Base-by-base conservation (phyloP, 2,329 filamentous ascomycete species). In the Fusarium sp. region DNA sequence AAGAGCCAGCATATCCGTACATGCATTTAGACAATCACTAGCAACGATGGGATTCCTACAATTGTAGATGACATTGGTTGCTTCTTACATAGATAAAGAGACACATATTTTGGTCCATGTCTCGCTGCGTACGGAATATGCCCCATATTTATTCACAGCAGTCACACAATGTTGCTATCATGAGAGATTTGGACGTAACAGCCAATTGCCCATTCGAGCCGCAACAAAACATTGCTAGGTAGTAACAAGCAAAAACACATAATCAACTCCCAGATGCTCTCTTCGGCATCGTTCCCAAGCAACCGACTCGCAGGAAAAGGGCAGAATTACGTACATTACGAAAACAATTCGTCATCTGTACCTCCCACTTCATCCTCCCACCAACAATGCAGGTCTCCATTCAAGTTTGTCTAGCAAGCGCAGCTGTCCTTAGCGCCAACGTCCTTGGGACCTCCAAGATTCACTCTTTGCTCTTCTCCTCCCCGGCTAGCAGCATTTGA, bases 391-490 rank as follows among this genome's bases (percentile, higher is more conserved):
- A 38, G n/a, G 45, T 47, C 32, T 44, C 54, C 50, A 47, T 27
- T 38, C 25, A 30, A 30, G 34, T 47, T 63, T 32, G 45, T 60
- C 70, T 79, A 98, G 83, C 95, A 98, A 77, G 94, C 95, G 81
- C 95, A 98, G 46, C 92, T 91, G 77, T 97, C 94, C 85, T 97
- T 97, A 51, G 92, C 89, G n/a, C 89, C 90, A 72, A 88, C 88
- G 69, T 93, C 90, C 75, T 89, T 87, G 50, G 91, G 88, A 54
- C 91, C 92, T 52, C 90, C 91, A 75, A 98, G 83, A 80, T 96
- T 97, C 69, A 98, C 94, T 74, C 94, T 88, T 76, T 92, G 86
- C 82, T 95, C 88, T 79, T 92, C 87, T 60, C 86, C 82, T 78
- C 84, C 83, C 77, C 90, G 81, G 80, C 89, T 87, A 77, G 88